Percentiles rank a stretch among this genome's conserved stretches.
phyloP scores from a whole-genome alignment of 2,329 filamentous ascomycete genomes.

The Epichloe elymi region DNA sequence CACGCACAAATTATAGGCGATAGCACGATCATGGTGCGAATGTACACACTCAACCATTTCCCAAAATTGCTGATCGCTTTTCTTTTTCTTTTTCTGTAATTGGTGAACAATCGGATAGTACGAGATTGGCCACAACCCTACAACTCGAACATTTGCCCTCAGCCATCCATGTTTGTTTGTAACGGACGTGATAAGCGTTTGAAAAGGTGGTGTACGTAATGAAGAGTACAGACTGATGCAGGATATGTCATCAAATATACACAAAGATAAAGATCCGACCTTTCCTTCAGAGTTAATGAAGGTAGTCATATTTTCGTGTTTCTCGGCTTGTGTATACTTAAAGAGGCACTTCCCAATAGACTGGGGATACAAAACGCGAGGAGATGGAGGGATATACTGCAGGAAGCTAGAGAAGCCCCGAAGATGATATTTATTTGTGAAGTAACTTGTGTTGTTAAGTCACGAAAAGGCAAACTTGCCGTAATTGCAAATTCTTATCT shows the following conservation, averaged over 20 bases:
- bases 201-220: neutral
- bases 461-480: neutral
- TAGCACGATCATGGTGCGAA: neutral
- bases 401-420: neutral
- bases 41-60: neutral
- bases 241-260: constrained; percentile 12
- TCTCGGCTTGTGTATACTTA: neutral
- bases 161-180: neutral
- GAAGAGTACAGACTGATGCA: constrained; percentile 6
- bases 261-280: neutral
- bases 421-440: neutral
- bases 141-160: neutral
- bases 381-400: neutral
- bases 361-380: neutral
- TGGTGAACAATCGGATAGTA: neutral
- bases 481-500: neutral
- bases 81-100: neutral
- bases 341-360: neutral
- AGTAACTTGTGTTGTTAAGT: neutral
- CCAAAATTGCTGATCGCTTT: neutral
- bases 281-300: neutral
- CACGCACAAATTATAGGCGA: neutral
- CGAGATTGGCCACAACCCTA: neutral
- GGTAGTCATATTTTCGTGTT: neutral
- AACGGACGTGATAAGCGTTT: neutral